phyloP scores from a whole-genome alignment of 208 protist species.

The Trypanosomatidae sp. region DNA sequence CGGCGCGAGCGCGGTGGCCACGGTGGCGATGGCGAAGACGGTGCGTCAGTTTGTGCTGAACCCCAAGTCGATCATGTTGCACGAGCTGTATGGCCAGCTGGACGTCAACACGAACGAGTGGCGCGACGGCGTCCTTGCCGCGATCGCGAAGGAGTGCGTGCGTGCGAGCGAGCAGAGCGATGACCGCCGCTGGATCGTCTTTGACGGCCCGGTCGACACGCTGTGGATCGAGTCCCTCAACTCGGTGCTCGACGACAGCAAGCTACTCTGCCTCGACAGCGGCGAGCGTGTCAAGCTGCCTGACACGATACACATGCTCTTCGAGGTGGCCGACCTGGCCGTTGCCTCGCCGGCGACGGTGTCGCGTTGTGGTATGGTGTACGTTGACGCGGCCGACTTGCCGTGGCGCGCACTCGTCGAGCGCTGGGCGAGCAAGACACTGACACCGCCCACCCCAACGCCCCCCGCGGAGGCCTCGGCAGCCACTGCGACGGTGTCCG shows the following conservation, averaged over 20 bases:
- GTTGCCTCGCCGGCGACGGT: constrained; percentile 98
- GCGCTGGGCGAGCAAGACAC: constrained; percentile 82
- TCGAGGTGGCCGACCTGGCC: constrained; percentile 95
- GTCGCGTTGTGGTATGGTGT: constrained; percentile 98
- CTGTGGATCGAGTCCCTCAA: constrained; percentile 99
- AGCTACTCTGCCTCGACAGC: constrained; percentile 96
- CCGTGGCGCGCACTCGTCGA: constrained; percentile 87
- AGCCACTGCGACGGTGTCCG: too few species aligned
- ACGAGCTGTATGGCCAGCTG: constrained; percentile 96
- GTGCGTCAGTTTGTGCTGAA: constrained; percentile 94
- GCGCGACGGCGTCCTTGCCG: constrained; percentile 86
- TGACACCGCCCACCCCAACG: too few species aligned
- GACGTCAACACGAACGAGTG: constrained; percentile 92
- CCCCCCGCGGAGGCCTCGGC: too few species aligned
- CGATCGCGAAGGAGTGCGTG: constrained; percentile 85
- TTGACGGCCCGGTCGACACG: constrained; percentile 98
- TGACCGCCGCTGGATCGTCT: constrained; percentile 95
- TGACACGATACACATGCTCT: constrained; percentile 93
- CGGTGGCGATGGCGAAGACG: constrained; percentile 55
- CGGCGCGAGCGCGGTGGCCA: constrained; percentile 13
- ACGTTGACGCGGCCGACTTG: constrained; percentile 87
- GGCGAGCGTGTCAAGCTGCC: constrained; percentile 95
- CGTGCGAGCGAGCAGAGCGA: constrained; percentile 57
- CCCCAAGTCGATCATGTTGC: constrained; percentile 95
- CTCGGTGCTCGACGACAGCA: constrained; percentile 97